Base-by-base conservation (phyloP, 2,329 filamentous ascomycete genomes). In the Trichoderma sp. region DNA sequence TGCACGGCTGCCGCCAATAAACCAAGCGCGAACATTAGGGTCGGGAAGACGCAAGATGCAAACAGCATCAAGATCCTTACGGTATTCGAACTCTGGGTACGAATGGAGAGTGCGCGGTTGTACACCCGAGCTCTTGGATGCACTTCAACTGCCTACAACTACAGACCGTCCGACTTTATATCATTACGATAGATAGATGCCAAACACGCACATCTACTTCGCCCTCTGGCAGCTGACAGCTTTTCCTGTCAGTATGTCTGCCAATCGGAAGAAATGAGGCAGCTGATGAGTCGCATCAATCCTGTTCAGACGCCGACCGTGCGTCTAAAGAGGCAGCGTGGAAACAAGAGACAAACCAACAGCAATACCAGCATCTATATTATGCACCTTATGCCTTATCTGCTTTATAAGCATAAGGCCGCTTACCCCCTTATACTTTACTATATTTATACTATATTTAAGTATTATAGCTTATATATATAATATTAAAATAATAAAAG, bases 71-170 rank as follows among this genome's bases (percentile, higher is more conserved):
- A 66, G 17, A n/a, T 67, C 5, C 67, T 70, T 14, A 61, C 55
- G 7, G 17, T 69, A 7, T 67, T 70, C 17, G 66, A 66, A 7
- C 57, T 70, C 1, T 70, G 67, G 66, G 56, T 67, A 45, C 45
- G 54, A 5, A 66, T 70, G 69, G 69, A 70, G 47, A 56, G 26
- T 56, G 24, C n/a, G 67, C 69, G 3, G 17, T 63, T 9, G 12
- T 6, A 0, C 73, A 0, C 74, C 82, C 0, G 76, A 81, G 3
- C 70, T 83, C 0, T 74, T 91, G 1, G 80, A 90, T 69, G 76
- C 81, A 3, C 75, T 91, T 0, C 83, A 86, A 4, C 68, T 90
- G 0, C 74, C 81, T 0, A 74, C 72, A 83, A 0, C 76, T 90
- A 0, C 76, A 79, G 0, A 2, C 19, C 5, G 67, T 73, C 1